Conservation (phyloP, 2,329 filamentous ascomycete genomes). For the Blastomyces silverae region DNA sequence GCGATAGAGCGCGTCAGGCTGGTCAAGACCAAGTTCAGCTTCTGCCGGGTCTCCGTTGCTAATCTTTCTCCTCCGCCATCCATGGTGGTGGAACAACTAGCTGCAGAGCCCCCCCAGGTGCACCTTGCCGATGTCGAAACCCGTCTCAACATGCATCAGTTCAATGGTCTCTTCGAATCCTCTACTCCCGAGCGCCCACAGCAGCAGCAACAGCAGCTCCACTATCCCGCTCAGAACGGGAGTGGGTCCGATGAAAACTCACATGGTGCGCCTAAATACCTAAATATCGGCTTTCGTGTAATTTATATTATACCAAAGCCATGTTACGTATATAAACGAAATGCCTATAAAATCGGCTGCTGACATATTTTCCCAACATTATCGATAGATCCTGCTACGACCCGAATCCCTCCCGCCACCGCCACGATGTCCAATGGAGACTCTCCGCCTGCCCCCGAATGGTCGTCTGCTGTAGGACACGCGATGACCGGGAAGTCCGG, state of each 20-base stretch:
- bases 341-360: conserved; percentile 1
- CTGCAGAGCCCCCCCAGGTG: conserved; percentile 28
- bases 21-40: conserved; percentile 25
- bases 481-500: conserved; percentile 47
- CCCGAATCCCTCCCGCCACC: conserved; percentile 18
- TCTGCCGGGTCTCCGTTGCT: conserved; percentile 6
- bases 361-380: not conserved
- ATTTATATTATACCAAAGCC: not conserved
- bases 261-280: not conserved
- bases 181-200: conserved; percentile 22
- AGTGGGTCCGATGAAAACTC: not conserved
- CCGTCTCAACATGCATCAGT: conserved; percentile 40
- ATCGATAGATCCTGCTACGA: conserved; percentile 3
- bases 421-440: conserved; percentile 29
- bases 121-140: conserved; percentile 39
- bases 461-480: conserved; percentile 47
- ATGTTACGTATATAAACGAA: not conserved
- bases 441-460: conserved; percentile 28
- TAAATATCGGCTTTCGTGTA: not conserved
- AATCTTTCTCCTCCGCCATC: conserved; percentile 13
- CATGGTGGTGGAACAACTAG: conserved; percentile 20
- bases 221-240: not conserved
- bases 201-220: conserved; percentile 7
- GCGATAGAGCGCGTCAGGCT: conserved; percentile 29
- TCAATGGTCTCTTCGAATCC: conserved; percentile 35